phyloP scores from a whole-genome alignment of 2,329 filamentous ascomycete genomes.

The Aspergillus glaucus region DNA sequence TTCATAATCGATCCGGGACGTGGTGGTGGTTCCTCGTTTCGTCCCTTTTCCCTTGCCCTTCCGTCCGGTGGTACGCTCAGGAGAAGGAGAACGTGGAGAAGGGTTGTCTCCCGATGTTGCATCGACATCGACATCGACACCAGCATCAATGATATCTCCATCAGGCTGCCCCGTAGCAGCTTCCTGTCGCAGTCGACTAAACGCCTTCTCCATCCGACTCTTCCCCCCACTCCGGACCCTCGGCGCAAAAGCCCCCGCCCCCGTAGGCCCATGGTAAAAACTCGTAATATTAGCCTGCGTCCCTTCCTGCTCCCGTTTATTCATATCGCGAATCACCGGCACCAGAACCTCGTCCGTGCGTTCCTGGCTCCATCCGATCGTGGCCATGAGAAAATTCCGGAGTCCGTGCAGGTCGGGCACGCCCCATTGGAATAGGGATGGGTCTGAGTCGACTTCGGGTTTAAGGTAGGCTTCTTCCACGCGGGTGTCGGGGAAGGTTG shows the following conservation, averaged over 20 bases:
- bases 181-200: constrained; percentile 59
- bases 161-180: constrained; percentile 29
- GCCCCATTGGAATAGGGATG: constrained; percentile 86
- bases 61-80: constrained; percentile 1
- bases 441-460: constrained; percentile 75
- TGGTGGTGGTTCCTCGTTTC: constrained; percentile 9
- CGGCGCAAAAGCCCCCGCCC: constrained; percentile 62
- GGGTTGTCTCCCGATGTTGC: constrained; percentile 1
- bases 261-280: constrained; percentile 66
- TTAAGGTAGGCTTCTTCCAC: constrained; percentile 79
- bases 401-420: constrained; percentile 86
- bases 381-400: constrained; percentile 77
- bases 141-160: constrained; percentile 1
- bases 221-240: constrained; percentile 56
- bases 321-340: constrained; percentile 94
- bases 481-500: constrained; percentile 67
- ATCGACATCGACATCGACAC: constrained; percentile 17
- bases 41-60: constrained; percentile 11
- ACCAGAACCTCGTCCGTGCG: constrained; percentile 92
- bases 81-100: background rate
- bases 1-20: constrained; percentile 5
- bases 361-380: constrained; percentile 88
- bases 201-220: constrained; percentile 70
- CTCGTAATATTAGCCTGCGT: constrained; percentile 96
- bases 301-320: constrained; percentile 75